phyloP scores from a whole-genome alignment of 192 early-diverging fungal species.

The Haplosporangium gracile region DNA sequence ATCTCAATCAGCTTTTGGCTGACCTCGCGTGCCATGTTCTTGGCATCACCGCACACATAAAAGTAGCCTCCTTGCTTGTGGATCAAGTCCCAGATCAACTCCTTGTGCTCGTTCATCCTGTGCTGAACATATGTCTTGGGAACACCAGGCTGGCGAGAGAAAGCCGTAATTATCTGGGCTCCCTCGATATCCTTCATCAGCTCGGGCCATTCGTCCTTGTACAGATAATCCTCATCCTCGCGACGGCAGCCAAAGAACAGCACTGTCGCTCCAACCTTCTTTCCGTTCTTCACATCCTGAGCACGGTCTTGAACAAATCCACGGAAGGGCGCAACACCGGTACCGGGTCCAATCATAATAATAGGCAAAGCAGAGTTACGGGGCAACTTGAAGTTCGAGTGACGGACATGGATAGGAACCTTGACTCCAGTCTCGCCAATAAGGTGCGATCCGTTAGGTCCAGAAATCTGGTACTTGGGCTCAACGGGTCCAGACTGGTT shows the following conservation, averaged over 20 bases:
- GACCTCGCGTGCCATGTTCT: slow-evolving; percentile 96
- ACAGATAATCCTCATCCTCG: slow-evolving; percentile 89
- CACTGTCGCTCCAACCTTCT: slow-evolving; percentile 84
- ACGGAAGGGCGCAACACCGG: slow-evolving; percentile 98
- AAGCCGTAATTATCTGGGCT: slow-evolving; percentile 88
- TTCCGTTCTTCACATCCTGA: slow-evolving; percentile 67
- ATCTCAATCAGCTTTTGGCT: slow-evolving; percentile 74
- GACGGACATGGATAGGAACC: slow-evolving; percentile 90
- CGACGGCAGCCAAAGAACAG: slow-evolving; percentile 97
- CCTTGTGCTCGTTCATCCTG: slow-evolving; percentile 78
- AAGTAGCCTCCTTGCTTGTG: slow-evolving; percentile 80
- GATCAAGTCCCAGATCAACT: slow-evolving; percentile 87
- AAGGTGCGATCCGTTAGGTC: slow-evolving; percentile 59
- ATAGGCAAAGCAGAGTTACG: slow-evolving; percentile 81
- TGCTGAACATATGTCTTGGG: slow-evolving; percentile 98
- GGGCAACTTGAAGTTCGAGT: slow-evolving; percentile 93
- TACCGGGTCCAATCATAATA: slow-evolving; percentile 99
- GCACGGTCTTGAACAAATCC: slow-evolving; percentile 95
- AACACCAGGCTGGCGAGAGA: slow-evolving; percentile 82
- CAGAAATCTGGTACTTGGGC: slow-evolving; percentile 57
- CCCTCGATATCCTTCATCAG: slow-evolving; percentile 73
- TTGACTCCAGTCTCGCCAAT: slow-evolving; percentile 59
- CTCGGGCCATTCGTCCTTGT: slow-evolving; percentile 82
- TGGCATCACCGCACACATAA: slow-evolving; percentile 97
- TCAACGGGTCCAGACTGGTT: slow-evolving; percentile 47